Evolutionary conservation across 176 grass and related monocot genomes (phyloP).

Genomic region (Hsuehochloa calcarea): DNA sequence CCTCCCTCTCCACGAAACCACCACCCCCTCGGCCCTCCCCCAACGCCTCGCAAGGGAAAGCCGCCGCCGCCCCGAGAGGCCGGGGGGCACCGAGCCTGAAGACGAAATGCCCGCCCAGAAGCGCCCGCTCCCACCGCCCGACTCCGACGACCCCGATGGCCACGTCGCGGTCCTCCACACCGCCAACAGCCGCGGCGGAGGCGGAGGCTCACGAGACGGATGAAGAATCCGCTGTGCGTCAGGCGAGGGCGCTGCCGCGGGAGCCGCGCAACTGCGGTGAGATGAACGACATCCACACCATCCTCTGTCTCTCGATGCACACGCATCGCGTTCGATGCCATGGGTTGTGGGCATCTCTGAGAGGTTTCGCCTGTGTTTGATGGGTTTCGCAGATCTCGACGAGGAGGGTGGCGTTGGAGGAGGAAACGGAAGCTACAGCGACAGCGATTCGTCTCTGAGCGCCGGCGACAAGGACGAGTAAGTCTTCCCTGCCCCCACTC

Average conservation of each 20-base stretch:
- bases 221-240: neutral
- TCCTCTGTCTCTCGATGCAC: conserved; percentile 18
- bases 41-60: neutral
- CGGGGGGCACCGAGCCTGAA: neutral
- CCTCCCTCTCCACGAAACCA: conserved; percentile 41
- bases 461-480: conserved; percentile 43
- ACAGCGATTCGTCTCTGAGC: conserved; percentile 32
- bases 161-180: conserved; percentile 1
- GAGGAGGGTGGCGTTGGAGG: conserved; percentile 5
- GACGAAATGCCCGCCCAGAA: conserved; percentile 43
- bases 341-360: conserved; percentile 17
- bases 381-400: conserved; percentile 44
- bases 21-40: neutral
- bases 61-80: neutral
- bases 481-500: neutral
- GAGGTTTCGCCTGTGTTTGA: neutral
- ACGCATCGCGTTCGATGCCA: conserved; percentile 13
- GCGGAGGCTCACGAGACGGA: conserved; percentile 4
- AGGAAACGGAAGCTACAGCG: conserved; percentile 17
- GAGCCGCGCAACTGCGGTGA: conserved; percentile 34
- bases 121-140: conserved; percentile 31
- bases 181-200: neutral
- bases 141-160: conserved; percentile 22
- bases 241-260: neutral
- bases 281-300: conserved; percentile 4